Evolutionary conservation across 2,329 filamentous ascomycete genomes (phyloP).

Genomic region (Colletotrichum higginsianum): DNA sequence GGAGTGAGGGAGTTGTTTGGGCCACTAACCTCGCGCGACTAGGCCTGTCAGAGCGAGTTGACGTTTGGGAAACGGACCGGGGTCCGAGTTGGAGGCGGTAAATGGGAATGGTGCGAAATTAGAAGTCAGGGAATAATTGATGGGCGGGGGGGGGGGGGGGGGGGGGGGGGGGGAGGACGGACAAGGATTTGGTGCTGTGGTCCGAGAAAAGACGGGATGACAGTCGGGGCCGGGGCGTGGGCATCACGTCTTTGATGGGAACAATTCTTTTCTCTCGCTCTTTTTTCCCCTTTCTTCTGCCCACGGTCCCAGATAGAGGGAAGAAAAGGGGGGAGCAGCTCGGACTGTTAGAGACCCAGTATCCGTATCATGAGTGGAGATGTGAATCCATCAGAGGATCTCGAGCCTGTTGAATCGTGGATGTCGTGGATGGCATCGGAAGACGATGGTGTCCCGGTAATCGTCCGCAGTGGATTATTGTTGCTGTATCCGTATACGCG

Average conservation of each 20-base stretch:
- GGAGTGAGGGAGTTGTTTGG: conserved; percentile 16
- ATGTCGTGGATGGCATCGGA: neutral
- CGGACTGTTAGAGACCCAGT: neutral
- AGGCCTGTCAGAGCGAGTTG: conserved; percentile 23
- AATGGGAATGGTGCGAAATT: conserved; percentile 15
- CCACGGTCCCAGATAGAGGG: neutral
- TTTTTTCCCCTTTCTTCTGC: neutral
- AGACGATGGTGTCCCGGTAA: neutral
- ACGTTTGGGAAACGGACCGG: conserved; percentile 31
- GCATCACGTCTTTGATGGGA: neutral
- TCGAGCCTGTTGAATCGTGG: neutral
- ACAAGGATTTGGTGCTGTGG: conserved; percentile 6
- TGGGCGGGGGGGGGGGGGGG: neutral
- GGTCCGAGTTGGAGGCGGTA: conserved; percentile 1
- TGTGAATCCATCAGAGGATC: neutral
- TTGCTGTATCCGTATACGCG: no score
- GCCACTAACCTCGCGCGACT: conserved; percentile 8
- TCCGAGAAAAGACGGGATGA: neutral
- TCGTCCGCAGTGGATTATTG: neutral
- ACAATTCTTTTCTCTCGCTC: neutral
- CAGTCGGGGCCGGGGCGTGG: neutral
- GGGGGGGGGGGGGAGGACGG: neutral
- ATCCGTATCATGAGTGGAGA: neutral
- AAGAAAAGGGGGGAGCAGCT: neutral
- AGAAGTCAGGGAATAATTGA: conserved; percentile 29